phyloP scores from a whole-genome alignment of 2,329 filamentous ascomycete species.

The Colletotrichum sp. region DNA sequence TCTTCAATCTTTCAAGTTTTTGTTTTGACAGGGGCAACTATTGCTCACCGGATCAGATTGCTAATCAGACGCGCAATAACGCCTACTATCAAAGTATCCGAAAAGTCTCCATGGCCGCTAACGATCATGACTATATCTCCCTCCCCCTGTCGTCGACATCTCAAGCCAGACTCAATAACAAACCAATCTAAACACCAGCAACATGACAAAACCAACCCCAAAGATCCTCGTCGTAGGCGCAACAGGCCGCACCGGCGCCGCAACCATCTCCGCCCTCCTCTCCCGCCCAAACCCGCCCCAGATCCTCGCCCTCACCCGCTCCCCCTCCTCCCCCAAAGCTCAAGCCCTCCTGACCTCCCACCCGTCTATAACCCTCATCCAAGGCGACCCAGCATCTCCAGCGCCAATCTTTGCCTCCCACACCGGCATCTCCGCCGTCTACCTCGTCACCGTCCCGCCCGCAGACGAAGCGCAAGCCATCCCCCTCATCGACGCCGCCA shows the following conservation, averaged over 20 bases:
- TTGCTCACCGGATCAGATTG: background rate
- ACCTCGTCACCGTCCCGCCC: conserved; percentile 31
- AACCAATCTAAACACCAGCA: too few species aligned
- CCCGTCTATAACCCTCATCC: conserved; percentile 10
- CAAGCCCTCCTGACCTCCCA: background rate
- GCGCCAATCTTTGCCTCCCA: conserved; percentile 22
- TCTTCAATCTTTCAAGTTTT: background rate
- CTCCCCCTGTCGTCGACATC: background rate
- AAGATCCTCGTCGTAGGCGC: conserved; percentile 52
- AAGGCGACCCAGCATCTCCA: conserved; percentile 8
- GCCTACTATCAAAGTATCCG: background rate
- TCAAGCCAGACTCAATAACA: background rate
- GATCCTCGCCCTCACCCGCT: conserved; percentile 6
- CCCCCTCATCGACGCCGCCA: conserved; percentile 26
- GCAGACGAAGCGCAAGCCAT: conserved; percentile 27
- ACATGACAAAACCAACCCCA: conserved; percentile 28
- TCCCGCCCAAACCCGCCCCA: background rate
- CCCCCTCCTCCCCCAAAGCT: conserved; percentile 1
- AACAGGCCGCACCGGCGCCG: conserved; percentile 49
- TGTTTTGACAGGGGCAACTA: background rate
- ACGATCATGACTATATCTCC: background rate
- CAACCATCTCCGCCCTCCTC: conserved; percentile 37
- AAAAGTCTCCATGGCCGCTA: background rate
- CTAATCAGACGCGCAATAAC: background rate
- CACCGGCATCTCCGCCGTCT: conserved; percentile 24